Evolutionary conservation across 2,329 filamentous ascomycete species (phyloP).

Genomic region (Trichoderma sp.): DNA sequence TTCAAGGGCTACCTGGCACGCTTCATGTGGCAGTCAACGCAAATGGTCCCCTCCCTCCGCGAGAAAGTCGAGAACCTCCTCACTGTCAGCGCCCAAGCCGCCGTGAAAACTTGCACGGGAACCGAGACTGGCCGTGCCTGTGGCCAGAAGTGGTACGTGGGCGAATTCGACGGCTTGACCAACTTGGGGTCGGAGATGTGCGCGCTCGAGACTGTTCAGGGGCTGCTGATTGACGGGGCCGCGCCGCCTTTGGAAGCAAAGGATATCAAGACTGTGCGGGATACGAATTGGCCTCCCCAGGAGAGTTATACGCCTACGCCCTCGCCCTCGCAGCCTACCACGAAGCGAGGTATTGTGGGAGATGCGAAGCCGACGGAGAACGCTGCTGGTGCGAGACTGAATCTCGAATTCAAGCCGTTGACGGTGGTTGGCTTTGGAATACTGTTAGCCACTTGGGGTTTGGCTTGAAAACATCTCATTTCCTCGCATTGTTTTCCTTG

Average conservation of each 20-base stretch:
- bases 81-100: constrained; percentile 51
- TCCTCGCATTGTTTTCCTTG: background rate
- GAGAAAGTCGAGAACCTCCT: constrained; percentile 48
- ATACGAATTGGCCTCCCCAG: constrained; percentile 23
- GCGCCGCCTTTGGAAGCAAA: constrained; percentile 45
- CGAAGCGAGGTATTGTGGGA: background rate
- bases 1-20: constrained; percentile 68
- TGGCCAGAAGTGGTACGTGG: constrained; percentile 61
- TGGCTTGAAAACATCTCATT: background rate
- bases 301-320: background rate
- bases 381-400: background rate
- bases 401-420: background rate
- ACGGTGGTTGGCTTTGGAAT: background rate
- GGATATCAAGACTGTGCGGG: constrained; percentile 46
- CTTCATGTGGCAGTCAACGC: constrained; percentile 59
- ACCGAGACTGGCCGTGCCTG: constrained; percentile 52
- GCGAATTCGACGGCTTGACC: constrained; percentile 51
- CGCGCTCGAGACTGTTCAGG: constrained; percentile 61
- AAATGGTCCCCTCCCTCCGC: constrained; percentile 54
- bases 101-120: constrained; percentile 56
- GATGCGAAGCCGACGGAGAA: background rate
- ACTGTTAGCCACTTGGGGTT: background rate
- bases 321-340: background rate
- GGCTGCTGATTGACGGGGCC: constrained; percentile 47
- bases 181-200: constrained; percentile 64